Evolutionary conservation across 1,284 basidiomycete genomes (phyloP).

Genomic region (Ganoderma meredithae): DNA sequence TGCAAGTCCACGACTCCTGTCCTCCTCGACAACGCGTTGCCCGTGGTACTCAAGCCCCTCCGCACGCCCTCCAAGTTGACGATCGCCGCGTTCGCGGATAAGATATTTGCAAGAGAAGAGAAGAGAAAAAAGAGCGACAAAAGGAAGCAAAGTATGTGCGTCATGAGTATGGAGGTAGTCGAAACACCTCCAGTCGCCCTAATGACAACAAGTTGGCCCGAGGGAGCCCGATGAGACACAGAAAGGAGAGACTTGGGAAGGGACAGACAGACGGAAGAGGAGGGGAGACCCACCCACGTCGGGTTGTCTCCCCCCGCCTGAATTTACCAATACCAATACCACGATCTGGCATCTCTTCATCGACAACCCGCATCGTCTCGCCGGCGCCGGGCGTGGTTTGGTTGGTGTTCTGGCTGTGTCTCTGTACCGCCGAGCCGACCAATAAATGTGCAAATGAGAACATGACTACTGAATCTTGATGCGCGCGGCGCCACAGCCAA

Average conservation of each 20-base stretch:
- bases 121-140: not conserved
- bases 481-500: not conserved
- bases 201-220: not conserved
- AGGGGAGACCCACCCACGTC: not conserved
- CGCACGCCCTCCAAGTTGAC: conserved; percentile 1
- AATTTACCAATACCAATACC: not conserved
- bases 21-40: conserved; percentile 19
- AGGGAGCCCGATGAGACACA: not conserved
- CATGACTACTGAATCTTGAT: not conserved
- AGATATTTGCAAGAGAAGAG: not conserved
- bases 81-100: not conserved
- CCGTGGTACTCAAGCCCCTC: not conserved
- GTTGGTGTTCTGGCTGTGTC: not conserved
- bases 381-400: not conserved
- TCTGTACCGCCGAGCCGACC: not conserved
- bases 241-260: not conserved
- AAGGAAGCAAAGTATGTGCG: not conserved
- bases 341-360: not conserved
- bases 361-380: not conserved
- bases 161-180: not conserved
- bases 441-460: not conserved
- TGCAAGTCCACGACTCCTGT: conserved; percentile 39
- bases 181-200: not conserved
- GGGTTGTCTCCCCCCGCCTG: not conserved
- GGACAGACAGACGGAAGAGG: not conserved